Evolutionary conservation across 192 early-diverging fungal genomes (phyloP), one percentile per base, ranked within the genome.

Genomic region (Piromyces finnis): DNA sequence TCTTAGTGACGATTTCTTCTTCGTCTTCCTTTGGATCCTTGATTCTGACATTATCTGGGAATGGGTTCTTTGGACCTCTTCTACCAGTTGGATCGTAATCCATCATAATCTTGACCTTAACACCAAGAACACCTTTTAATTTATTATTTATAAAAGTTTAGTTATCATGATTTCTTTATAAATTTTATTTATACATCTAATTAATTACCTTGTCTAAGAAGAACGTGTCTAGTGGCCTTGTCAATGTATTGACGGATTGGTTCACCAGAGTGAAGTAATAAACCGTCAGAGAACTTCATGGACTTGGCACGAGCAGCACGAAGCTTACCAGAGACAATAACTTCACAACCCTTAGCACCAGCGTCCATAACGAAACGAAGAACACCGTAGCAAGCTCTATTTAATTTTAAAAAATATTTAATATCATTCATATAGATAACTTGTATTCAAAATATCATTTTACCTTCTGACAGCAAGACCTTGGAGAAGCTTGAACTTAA

Each of bases 251-350:
- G 94, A 86, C 90, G 88, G 85, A 95, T 94, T 87, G 97, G 97
- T 88, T 98, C 94, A 90, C 97, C 97, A 86, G 96, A 97, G 95
- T 98, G 96, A 88, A 98, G 82, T 96, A 99, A 97, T 93, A 99
- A 98, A 83, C 97, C 97, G 84, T 98, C 96, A 86, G 92, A 90
- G 89, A 99, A 99, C 93, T 99, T 99, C 97, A 98, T 97, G 80
- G 97, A 92, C 95, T 99, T 99, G 88, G 97, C 97, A 95, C 97
- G 97, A 82, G 96, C 96, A 87, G 93, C 97, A 89, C 97, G 96
- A 84, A 99, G 93, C 93, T 99, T 99, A 83, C 97, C 97, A 82
- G 96, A 98, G 83, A 99, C 94, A 86, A 99, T 90, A 80, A 99
- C 97, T 88, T 99, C 97, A 88, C 94, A 95, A 87, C 97, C 97